phyloP scores from a whole-genome alignment of 129 eudicot species.

The Ambrosia trifida region DNA sequence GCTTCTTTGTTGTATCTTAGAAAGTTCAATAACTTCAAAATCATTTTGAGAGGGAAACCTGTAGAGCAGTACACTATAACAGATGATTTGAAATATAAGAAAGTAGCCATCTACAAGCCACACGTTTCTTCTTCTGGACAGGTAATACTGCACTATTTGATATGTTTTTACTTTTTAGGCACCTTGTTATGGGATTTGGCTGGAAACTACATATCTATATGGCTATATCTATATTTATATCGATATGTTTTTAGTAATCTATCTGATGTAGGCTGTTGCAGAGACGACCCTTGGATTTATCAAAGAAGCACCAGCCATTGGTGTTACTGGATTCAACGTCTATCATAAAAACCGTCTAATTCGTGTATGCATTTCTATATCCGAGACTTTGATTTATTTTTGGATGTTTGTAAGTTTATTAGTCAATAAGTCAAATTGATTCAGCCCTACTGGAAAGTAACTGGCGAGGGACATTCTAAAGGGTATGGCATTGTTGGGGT shows the following conservation, averaged over 20 bases:
- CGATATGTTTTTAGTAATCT: conserved; percentile 6
- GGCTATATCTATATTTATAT: neutral
- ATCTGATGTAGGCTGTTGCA: conserved; percentile 55
- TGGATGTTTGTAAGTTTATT: neutral
- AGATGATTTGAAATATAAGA: conserved; percentile 51
- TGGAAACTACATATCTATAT: neutral
- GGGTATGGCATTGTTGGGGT: conserved; percentile 94
- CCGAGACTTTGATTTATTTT: neutral
- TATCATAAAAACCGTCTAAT: conserved; percentile 97
- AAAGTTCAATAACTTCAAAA: conserved; percentile 68
- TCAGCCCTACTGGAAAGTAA: conserved; percentile 97
- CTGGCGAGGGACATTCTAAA: conserved; percentile 67
- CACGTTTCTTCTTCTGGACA: conserved; percentile 49
- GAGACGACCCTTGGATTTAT: conserved; percentile 84
- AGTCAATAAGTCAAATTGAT: conserved; percentile 19
- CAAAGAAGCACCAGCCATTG: conserved; percentile 77
- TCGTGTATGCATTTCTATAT: conserved; percentile 54
- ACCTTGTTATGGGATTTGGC: neutral
- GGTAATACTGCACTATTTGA: conserved; percentile 40
- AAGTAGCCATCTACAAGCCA: conserved; percentile 63
- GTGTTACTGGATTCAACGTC: conserved; percentile 70
- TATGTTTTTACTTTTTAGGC: neutral
- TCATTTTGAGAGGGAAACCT: conserved; percentile 72
- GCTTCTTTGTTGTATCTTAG: conserved; percentile 82
- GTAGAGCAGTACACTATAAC: conserved; percentile 74